phyloP scores from a whole-genome alignment of 768 basidiomycete genomes.

The Leccinellum albellum region DNA sequence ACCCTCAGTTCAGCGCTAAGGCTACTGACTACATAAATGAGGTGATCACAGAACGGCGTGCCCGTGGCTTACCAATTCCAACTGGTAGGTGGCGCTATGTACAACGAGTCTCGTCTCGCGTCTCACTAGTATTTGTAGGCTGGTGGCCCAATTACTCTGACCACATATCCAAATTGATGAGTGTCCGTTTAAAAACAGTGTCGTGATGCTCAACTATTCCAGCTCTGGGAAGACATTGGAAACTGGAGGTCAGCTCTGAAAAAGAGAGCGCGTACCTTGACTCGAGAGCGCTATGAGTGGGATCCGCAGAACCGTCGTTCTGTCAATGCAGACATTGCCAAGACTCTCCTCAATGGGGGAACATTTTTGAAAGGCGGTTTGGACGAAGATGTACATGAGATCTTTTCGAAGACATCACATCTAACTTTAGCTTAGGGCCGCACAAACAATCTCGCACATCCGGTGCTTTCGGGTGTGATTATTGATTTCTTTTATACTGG shows the following conservation, averaged over 20 bases:
- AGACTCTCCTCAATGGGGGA: not conserved
- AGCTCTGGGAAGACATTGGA: not conserved
- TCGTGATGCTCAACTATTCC: too few relatives aligned
- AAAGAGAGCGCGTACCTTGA: not conserved
- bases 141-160: not conserved
- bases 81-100: not conserved
- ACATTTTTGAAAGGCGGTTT: not conserved
- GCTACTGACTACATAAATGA: not conserved
- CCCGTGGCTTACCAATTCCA: not conserved
- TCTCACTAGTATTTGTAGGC: too few relatives aligned
- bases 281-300: not conserved
- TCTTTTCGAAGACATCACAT: not conserved
- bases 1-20: not conserved
- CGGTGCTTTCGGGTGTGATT: not conserved
- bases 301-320: not conserved
- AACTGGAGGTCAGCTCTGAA: not conserved
- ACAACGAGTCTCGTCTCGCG: not conserved
- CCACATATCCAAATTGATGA: not conserved
- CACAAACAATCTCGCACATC: constrained; percentile 7
- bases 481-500: constrained; percentile 9
- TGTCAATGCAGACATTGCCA: not conserved
- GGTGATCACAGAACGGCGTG: not conserved
- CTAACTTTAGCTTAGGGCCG: not conserved
- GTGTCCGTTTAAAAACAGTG: too few relatives aligned
- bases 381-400: not conserved